Evolutionary conservation across 148 eudicot genomes (phyloP).

Genomic region (Rhododendron henanense): DNA sequence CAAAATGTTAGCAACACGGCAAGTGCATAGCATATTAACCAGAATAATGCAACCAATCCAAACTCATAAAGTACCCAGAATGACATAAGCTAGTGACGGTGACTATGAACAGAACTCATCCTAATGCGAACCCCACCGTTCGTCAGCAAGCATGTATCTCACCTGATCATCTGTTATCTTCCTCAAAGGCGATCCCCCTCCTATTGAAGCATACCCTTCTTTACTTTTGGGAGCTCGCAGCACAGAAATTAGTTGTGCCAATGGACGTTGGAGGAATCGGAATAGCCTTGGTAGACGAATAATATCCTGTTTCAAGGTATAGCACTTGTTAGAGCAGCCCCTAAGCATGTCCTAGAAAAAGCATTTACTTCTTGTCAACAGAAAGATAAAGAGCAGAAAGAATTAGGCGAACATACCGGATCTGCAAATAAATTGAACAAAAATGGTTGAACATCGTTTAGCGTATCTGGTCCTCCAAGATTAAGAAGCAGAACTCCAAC

Average conservation of each 20-base stretch:
- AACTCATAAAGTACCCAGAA: neutral
- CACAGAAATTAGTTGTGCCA: constrained; percentile 79
- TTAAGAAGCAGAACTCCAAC: constrained; percentile 91
- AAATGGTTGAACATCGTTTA: constrained; percentile 93
- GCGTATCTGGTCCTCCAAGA: constrained; percentile 95
- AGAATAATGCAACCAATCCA: neutral
- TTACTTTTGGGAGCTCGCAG: constrained; percentile 92
- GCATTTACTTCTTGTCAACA: neutral
- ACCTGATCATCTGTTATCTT: constrained; percentile 96
- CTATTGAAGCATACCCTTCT: constrained; percentile 97
- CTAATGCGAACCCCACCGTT: neutral
- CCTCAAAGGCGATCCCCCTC: constrained; percentile 96
- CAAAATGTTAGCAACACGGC: neutral
- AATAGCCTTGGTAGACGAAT: constrained; percentile 90
- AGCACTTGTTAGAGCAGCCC: neutral
- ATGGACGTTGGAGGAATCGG: constrained; percentile 77
- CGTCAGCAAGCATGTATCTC: neutral
- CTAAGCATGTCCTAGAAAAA: neutral
- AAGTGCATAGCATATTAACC: neutral
- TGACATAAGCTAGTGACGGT: neutral
- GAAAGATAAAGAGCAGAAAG: neutral
- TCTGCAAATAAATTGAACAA: constrained; percentile 93
- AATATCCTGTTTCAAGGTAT: constrained; percentile 61
- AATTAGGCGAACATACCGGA: constrained; percentile 53
- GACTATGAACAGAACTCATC: neutral